phyloP scores from a whole-genome alignment of 2,329 filamentous ascomycete species.

The Aspergillus hiratsukae region DNA sequence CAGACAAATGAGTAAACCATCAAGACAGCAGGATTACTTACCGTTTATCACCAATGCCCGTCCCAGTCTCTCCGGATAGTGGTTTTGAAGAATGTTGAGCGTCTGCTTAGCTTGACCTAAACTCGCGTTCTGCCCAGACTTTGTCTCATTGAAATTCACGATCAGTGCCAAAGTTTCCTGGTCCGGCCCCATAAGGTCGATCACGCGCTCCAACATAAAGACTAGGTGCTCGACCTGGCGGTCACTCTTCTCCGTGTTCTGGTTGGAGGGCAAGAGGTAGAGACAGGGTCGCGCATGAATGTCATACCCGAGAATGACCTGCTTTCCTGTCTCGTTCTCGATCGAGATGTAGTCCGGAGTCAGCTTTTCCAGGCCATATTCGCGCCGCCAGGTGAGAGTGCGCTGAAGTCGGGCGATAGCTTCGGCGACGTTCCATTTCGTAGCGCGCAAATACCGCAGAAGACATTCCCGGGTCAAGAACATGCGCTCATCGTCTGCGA shows the following conservation, averaged over 20 bases:
- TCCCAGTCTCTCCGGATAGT: slow-evolving; percentile 91
- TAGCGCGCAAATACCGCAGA: slow-evolving; percentile 85
- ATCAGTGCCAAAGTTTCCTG: slow-evolving; percentile 83
- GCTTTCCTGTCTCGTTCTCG: slow-evolving; percentile 96
- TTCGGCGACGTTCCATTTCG: slow-evolving; percentile 78
- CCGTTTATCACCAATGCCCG: slow-evolving; percentile 84
- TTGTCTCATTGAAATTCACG: slow-evolving; percentile 84
- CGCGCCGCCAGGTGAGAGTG: slow-evolving; percentile 82
- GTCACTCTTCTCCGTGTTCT: slow-evolving; percentile 85
- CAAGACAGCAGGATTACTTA: slow-evolving; percentile 41
- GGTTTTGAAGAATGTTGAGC: slow-evolving; percentile 86
- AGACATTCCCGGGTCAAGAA: slow-evolving; percentile 92
- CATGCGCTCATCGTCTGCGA: slow-evolving; percentile 76
- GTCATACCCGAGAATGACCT: slow-evolving; percentile 84
- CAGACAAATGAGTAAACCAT: background rate
- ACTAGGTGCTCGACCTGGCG: slow-evolving; percentile 90
- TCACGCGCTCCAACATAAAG: slow-evolving; percentile 87
- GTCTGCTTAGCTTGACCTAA: slow-evolving; percentile 75
- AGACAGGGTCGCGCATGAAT: slow-evolving; percentile 79
- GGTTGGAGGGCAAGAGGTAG: slow-evolving; percentile 81
- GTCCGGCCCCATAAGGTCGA: slow-evolving; percentile 80
- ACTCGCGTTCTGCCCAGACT: slow-evolving; percentile 69
- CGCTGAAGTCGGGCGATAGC: slow-evolving; percentile 73
- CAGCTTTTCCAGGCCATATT: slow-evolving; percentile 72
- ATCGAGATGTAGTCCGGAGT: slow-evolving; percentile 83